Percentiles rank a stretch among this genome's conserved stretches.
phyloP scores from a whole-genome alignment of 805 yeast species.

The Yarrowia keelungensis region DNA sequence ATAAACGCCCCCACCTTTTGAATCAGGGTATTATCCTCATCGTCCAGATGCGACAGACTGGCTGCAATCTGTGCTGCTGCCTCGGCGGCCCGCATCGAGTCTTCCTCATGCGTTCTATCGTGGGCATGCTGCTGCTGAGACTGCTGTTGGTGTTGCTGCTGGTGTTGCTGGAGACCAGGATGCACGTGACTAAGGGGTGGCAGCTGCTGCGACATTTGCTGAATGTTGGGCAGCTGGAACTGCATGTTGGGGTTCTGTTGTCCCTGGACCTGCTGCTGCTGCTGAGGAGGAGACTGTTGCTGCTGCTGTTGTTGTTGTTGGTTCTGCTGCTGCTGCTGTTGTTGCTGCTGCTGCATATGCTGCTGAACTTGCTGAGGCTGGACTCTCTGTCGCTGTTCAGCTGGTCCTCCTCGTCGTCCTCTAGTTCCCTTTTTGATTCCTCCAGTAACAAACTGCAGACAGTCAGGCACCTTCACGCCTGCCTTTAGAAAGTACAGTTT shows the following conservation, averaged over 20 bases:
- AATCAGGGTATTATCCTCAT: slow-evolving; percentile 44
- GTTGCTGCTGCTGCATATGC: slow-evolving; percentile 7
- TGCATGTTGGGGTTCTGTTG: slow-evolving; percentile 19
- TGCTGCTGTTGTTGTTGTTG: background rate
- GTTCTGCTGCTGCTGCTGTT: slow-evolving; percentile 1
- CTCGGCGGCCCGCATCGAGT: slow-evolving; percentile 32
- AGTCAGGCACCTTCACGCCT: slow-evolving; percentile 78
- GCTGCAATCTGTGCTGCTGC: slow-evolving; percentile 39
- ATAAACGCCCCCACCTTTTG: slow-evolving; percentile 48
- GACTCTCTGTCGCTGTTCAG: slow-evolving; percentile 10
- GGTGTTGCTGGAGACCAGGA: slow-evolving; percentile 26
- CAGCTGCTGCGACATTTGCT: slow-evolving; percentile 26
- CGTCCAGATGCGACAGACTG: slow-evolving; percentile 37
- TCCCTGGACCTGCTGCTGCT: slow-evolving; percentile 19
- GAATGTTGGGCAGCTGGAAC: slow-evolving; percentile 19
- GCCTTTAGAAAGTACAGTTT: slow-evolving; percentile 83
- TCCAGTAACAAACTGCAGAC: slow-evolving; percentile 85
- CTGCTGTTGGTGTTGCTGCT: background rate
- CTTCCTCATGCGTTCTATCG: slow-evolving; percentile 27
- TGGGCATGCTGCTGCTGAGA: slow-evolving; percentile 13
- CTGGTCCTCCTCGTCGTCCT: background rate
- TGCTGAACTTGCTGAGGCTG: slow-evolving; percentile 19
- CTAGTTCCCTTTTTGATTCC: slow-evolving; percentile 53
- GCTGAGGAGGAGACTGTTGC: background rate
- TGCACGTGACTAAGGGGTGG: slow-evolving; percentile 22